Evolutionary conservation across 169 alveolate genomes (phyloP), one percentile per base, ranked within the genome.

Genomic region (Hammondia hammondi): DNA sequence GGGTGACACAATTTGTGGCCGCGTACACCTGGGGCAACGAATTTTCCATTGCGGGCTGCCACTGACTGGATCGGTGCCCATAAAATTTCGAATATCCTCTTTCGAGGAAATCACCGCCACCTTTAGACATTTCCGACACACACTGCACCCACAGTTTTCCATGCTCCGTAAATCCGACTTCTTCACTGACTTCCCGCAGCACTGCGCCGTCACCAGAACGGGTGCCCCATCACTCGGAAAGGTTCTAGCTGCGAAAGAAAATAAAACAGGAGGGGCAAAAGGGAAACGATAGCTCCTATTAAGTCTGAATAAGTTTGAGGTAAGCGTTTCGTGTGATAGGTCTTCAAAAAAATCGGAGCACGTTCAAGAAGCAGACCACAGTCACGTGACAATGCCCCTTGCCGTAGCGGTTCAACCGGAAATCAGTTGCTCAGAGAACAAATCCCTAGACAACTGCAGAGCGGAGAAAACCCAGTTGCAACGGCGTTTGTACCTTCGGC

Each of bases 21-120:
- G 70, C 29, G 71, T 9, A 35, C 90, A 82, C 71, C 70, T 21
- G 37, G 90, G 90, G 90, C 90, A 82, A 39, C 24, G 43, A 48
- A 82, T 35, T 43, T 48, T 82, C 90, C 90, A 82, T 24, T 39
- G 57, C 37, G 90, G 35, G 43, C 90, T 70, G 21, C 90, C 90
- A 12, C 37, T 82, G 19, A 29, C 35, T 48, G 90, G 71, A 82
- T 82, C 90, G 45, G n/a, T 82, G 3, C 90, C 90, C 71, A 82
- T 82, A 29, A 82, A 82, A 48, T 82, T 82, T 48, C 90, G 90
- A 35, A 82, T 82, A 9, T 82, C 90, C 35, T 39, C 90, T 48
- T 82, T 82, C 14, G 90, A 14, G 32, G 90, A 10, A 45, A 43
- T 21, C 32, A n/a, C 9, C 7, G 90, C 90, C 43, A 43, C 24